Base-by-base conservation (phyloP, 805 yeast genomes). In the Saturnispora gosingensis region DNA sequence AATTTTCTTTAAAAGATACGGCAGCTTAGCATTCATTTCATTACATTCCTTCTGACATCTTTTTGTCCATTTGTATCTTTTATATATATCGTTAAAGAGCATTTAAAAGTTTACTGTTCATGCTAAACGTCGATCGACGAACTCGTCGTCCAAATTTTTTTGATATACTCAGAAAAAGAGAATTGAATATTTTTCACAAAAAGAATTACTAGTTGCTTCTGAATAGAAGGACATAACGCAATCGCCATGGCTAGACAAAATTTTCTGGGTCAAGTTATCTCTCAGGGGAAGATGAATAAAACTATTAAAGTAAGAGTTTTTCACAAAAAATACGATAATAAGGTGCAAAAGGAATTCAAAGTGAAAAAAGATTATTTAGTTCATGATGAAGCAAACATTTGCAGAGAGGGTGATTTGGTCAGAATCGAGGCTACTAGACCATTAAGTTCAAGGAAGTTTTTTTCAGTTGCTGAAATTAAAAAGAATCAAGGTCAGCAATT, bases 211-310 rank as follows among this genome's bases (percentile, higher is more conserved):
- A n/a, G 13, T 8, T 18, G 4, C 5, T 38, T 18, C 10, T 38
- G 15, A 30, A 13, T 13, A 30, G 11, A 22, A 16, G 16, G 24
- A 13, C 16, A 16, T 13, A 30, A 28, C 34, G 58, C 10, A 18
- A 25, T 25, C 13, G 43, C 47, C 13, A 88, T 88, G 96, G 91
- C 95, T 48, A 82, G 89, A 70, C 96, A 88, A 62, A 87, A 88
- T 64, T 88, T 90, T 63, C 72, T 88, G 46, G 99, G 99, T 45
- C 82, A 88, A 68, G 98, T 91, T 59, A 82, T 89, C 32, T 88
- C 97, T 48, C 97, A 90, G 64, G 98, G 98, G 43, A 88, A 88
- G 67, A 93, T 90, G 97, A 77, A 78, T 69, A 93, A 91, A 72
- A 91, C 98, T 53, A 89, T 91, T 56, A 90, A 89, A 71, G 97